A percentile compares a stretch with the other conserved stretches of the same genome.
Evolutionary conservation across 805 yeast species (phyloP).

Genomic region (Saturnispora diversa): DNA sequence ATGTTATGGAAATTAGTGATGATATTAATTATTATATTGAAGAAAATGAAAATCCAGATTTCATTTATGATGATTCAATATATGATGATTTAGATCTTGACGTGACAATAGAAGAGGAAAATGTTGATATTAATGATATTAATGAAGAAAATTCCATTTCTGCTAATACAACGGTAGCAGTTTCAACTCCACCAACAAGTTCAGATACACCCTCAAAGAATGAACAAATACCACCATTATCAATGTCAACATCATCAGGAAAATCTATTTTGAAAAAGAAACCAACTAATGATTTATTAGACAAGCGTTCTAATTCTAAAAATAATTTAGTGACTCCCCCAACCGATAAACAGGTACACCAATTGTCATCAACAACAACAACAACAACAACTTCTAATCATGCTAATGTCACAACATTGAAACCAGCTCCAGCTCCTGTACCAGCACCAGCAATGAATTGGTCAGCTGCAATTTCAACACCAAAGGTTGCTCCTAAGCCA

Average conservation of each 20-base stretch:
- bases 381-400: conserved; percentile 14
- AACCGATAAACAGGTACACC: conserved; percentile 15
- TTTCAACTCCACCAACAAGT: conserved; percentile 9
- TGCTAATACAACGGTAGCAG: conserved; percentile 8
- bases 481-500: conserved; percentile 3
- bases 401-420: conserved; percentile 25
- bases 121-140: conserved; percentile 25
- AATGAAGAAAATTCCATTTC: conserved; percentile 13
- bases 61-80: conserved; percentile 87
- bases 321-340: conserved; percentile 2
- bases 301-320: conserved; percentile 11
- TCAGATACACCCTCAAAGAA: conserved; percentile 12
- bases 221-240: background rate
- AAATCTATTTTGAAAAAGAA: background rate
- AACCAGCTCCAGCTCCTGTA: conserved; percentile 32
- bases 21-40: conserved; percentile 91
- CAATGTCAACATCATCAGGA: no score
- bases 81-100: conserved; percentile 80
- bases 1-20: conserved; percentile 69
- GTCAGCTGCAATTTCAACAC: conserved; percentile 28
- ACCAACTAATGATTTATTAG: conserved; percentile 2
- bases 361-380: conserved; percentile 15
- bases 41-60: conserved; percentile 87
- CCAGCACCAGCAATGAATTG: conserved; percentile 28
- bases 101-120: conserved; percentile 30